Evolutionary conservation across 1,139 yeast species (phyloP).

Genomic region (Kodamaea plutei): DNA sequence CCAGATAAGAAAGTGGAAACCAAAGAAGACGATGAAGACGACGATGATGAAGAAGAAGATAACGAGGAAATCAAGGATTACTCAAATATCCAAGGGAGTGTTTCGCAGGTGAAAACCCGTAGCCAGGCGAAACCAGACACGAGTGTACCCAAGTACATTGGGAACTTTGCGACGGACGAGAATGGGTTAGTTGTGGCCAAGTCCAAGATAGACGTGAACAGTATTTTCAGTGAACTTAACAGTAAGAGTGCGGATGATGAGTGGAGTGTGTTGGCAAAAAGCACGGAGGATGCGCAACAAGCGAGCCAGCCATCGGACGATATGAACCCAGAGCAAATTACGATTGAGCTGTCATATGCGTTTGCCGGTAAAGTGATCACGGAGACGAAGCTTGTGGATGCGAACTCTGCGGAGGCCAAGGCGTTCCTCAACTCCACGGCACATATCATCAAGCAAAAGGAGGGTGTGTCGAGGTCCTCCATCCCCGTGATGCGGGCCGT

Average conservation of each 20-base stretch:
- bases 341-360: constrained; percentile 72
- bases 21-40: constrained; percentile 21
- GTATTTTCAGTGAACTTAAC: constrained; percentile 30
- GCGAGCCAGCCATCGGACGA: constrained; percentile 22
- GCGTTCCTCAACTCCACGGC: constrained; percentile 65
- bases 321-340: constrained; percentile 46
- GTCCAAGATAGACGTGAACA: constrained; percentile 31
- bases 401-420: constrained; percentile 79
- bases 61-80: constrained; percentile 30
- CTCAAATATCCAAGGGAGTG: constrained; percentile 28
- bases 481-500: constrained; percentile 37
- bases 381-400: constrained; percentile 74
- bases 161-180: constrained; percentile 17
- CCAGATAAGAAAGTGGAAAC: constrained; percentile 31
- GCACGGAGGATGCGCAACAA: constrained; percentile 7
- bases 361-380: constrained; percentile 85
- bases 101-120: constrained; percentile 37
- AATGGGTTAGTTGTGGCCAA: constrained; percentile 26
- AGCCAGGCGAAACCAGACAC: constrained; percentile 23
- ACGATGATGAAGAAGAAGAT: constrained; percentile 17
- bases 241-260: constrained; percentile 8
- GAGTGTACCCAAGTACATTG: constrained; percentile 11
- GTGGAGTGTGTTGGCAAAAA: constrained; percentile 10
- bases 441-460: constrained; percentile 17
- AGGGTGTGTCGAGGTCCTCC: constrained; percentile 20